Percentiles rank a stretch among this genome's conserved stretches.
phyloP scores from a whole-genome alignment of 2,329 filamentous ascomycete species.

The Penicillium rolfsii region DNA sequence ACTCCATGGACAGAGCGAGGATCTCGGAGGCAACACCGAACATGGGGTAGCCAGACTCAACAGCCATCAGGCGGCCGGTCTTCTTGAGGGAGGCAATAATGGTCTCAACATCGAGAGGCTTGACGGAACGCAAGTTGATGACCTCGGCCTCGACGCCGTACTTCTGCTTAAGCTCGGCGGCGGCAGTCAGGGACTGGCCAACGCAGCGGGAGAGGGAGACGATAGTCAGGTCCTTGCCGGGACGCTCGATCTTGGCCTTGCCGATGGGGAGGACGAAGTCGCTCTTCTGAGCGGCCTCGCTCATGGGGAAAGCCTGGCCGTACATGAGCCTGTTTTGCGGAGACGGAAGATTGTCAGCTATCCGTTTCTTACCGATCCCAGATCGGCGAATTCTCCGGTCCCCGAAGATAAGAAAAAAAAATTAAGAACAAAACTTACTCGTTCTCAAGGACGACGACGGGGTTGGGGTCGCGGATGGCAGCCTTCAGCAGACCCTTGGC shows the following conservation, averaged over 20 bases:
- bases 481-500: constrained; percentile 98
- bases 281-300: constrained; percentile 89
- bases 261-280: constrained; percentile 97
- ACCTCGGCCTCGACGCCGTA: constrained; percentile 96
- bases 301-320: constrained; percentile 95
- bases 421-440: constrained; percentile 56
- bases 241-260: constrained; percentile 98
- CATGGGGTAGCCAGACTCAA: constrained; percentile 95
- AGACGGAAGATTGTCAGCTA: constrained; percentile 30
- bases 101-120: constrained; percentile 91
- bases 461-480: constrained; percentile 97
- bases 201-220: constrained; percentile 94
- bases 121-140: constrained; percentile 96
- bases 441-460: constrained; percentile 87
- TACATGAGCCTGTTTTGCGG: constrained; percentile 70
- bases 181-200: constrained; percentile 84
- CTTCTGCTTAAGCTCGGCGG: constrained; percentile 90
- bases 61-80: constrained; percentile 85
- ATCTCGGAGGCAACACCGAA: constrained; percentile 94
- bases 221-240: constrained; percentile 93
- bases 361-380: neutral
- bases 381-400: neutral
- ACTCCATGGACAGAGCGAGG: constrained; percentile 93
- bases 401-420: neutral
- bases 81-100: constrained; percentile 99